Evolutionary conservation across 805 yeast genomes (phyloP).

Genomic region (Yarrowia divulgata): DNA sequence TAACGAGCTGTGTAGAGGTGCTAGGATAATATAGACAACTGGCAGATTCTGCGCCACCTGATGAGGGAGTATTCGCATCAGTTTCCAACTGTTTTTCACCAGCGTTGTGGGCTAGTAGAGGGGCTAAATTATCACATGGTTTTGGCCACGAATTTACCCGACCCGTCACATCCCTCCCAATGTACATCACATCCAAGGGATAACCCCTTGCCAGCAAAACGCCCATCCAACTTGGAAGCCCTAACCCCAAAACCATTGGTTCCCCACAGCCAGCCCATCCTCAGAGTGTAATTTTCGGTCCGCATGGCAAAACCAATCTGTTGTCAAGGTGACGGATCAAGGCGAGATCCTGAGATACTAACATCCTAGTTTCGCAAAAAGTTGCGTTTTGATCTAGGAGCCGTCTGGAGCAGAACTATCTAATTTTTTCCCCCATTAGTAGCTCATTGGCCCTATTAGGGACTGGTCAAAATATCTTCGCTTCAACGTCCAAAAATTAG

Average conservation of each 20-base stretch:
- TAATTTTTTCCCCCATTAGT: not conserved
- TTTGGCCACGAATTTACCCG: constrained; percentile 4
- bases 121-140: constrained; percentile 8
- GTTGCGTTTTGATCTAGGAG: not conserved
- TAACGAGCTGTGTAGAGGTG: not conserved
- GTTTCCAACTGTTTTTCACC: not conserved
- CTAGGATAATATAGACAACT: not conserved
- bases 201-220: constrained; percentile 34
- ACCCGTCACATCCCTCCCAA: constrained; percentile 35
- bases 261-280: constrained; percentile 39
- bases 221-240: constrained; percentile 19
- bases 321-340: constrained; percentile 34
- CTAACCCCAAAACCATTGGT: constrained; percentile 37
- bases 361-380: not conserved
- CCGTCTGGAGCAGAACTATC: not conserved
- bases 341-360: not conserved
- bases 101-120: not conserved
- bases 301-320: constrained; percentile 35
- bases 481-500: constrained; percentile 7
- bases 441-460: not conserved
- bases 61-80: not conserved
- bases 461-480: constrained; percentile 6
- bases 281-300: constrained; percentile 38
- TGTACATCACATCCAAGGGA: constrained; percentile 34
- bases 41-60: not conserved